Percentiles rank a stretch among this genome's conserved stretches.
These are phyloP conservation scores for Talaromyces rugulosus DNA, from an alignment of 2,329 filamentous ascomycete species.

Conservation along the genomic window DNA sequence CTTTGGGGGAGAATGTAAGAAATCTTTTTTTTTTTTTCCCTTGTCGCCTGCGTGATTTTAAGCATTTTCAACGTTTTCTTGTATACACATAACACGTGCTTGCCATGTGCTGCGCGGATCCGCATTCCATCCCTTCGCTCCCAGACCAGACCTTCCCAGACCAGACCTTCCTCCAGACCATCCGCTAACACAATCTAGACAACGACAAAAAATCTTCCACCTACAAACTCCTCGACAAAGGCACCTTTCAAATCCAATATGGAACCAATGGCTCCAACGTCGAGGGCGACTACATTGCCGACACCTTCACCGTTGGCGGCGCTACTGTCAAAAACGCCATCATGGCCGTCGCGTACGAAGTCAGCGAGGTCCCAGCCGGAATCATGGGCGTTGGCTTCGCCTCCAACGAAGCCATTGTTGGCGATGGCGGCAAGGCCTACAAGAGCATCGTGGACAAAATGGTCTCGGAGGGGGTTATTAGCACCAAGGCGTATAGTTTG, in stretches of 20 bases:
- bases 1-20: slow-evolving; percentile 10
- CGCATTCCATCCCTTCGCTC: slow-evolving; percentile 6
- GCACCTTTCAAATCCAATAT: slow-evolving; percentile 34
- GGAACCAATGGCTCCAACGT: slow-evolving; percentile 31
- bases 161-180: not conserved
- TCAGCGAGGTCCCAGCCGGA: slow-evolving; percentile 21
- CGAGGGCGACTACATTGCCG: slow-evolving; percentile 34
- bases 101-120: slow-evolving; percentile 12
- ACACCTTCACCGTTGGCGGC: slow-evolving; percentile 30
- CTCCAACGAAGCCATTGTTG: slow-evolving; percentile 18
- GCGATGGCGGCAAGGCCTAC: slow-evolving; percentile 34
- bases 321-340: slow-evolving; percentile 33
- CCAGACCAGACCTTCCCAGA: not conserved
- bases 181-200: slow-evolving; percentile 14
- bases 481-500: slow-evolving; percentile 42
- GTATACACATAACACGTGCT: slow-evolving; percentile 11
- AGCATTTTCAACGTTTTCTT: not conserved
- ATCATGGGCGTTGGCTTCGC: slow-evolving; percentile 40
- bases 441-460: slow-evolving; percentile 63
- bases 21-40: not conserved
- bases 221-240: slow-evolving; percentile 13
- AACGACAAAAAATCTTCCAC: slow-evolving; percentile 20
- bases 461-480: slow-evolving; percentile 50
- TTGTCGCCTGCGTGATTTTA: no score
- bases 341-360: slow-evolving; percentile 31